Evolutionary conservation across 148 eudicot species (phyloP).

Genomic region (Agrostemma githago): DNA sequence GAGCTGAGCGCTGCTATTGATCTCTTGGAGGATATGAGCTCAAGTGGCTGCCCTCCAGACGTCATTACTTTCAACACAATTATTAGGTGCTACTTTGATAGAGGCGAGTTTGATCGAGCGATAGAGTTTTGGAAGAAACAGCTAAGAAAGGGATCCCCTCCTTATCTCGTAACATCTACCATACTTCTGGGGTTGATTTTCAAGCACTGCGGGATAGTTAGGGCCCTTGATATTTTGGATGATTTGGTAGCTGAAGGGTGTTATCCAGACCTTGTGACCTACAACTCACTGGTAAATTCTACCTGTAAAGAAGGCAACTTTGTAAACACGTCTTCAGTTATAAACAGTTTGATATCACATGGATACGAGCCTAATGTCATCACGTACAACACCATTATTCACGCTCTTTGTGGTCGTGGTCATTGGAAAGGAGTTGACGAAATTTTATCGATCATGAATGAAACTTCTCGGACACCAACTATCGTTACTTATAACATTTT

Average conservation of each 20-base stretch:
- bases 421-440: conserved; percentile 61
- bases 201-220: conserved; percentile 48
- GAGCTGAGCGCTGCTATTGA: conserved; percentile 45
- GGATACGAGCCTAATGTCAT: conserved; percentile 65
- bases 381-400: conserved; percentile 71
- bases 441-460: conserved; percentile 56
- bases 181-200: conserved; percentile 57
- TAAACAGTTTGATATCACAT: conserved; percentile 42
- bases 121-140: conserved; percentile 72
- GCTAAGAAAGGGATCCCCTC: conserved; percentile 76
- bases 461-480: conserved; percentile 48
- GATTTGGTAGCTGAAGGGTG: conserved; percentile 78
- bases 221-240: conserved; percentile 59
- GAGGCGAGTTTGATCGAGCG: conserved; percentile 47
- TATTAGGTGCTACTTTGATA: conserved; percentile 48
- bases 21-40: conserved; percentile 64
- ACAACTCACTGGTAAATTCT: conserved; percentile 52
- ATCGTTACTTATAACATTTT: conserved; percentile 71
- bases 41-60: conserved; percentile 78
- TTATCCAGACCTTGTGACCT: conserved; percentile 71
- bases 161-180: conserved; percentile 52
- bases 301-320: conserved; percentile 50
- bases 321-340: conserved; percentile 41
- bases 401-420: conserved; percentile 54
- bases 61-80: conserved; percentile 67